Percentiles rank a stretch among this genome's conserved stretches.
These are phyloP conservation scores for Ramalina intermedia DNA, from an alignment of 495 filamentous ascomycete species.

Conservation along the genomic window DNA sequence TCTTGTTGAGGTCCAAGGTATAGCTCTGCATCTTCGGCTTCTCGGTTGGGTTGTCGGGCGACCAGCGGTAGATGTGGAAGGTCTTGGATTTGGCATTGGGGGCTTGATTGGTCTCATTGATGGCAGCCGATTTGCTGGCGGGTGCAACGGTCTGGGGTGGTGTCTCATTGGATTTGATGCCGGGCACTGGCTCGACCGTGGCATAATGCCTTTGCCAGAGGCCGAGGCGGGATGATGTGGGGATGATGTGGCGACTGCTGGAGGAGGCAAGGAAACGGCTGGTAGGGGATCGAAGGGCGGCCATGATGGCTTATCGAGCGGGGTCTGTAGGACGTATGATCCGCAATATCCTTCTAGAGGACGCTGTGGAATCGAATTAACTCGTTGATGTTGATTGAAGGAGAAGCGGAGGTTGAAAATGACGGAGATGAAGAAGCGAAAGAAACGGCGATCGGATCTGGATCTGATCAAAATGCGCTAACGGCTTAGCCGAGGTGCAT, in stretches of 20 bases:
- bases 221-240: conserved; percentile 26
- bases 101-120: conserved; percentile 39
- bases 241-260: conserved; percentile 37
- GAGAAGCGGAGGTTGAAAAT: not conserved
- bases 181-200: conserved; percentile 31
- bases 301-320: conserved; percentile 40
- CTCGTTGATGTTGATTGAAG: not conserved
- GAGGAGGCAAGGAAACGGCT: conserved; percentile 49
- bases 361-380: not conserved
- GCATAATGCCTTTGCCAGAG: conserved; percentile 27
- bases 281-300: conserved; percentile 57
- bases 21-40: conserved; percentile 95
- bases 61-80: conserved; percentile 99
- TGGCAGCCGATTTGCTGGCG: conserved; percentile 33
- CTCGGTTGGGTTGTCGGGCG: conserved; percentile 73
- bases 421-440: conserved; percentile 1
- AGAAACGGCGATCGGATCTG: not conserved
- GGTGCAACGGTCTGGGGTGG: too few relatives aligned
- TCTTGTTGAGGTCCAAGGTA: conserved; percentile 91
- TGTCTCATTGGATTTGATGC: not conserved
- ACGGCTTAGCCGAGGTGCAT: conserved; percentile 6
- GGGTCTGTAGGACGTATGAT: not conserved
- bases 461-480: conserved; percentile 8
- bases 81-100: conserved; percentile 62
- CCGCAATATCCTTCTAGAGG: not conserved